Base-by-base conservation (phyloP, 139 green algal genomes). In the Spirogloea muscicola region DNA sequence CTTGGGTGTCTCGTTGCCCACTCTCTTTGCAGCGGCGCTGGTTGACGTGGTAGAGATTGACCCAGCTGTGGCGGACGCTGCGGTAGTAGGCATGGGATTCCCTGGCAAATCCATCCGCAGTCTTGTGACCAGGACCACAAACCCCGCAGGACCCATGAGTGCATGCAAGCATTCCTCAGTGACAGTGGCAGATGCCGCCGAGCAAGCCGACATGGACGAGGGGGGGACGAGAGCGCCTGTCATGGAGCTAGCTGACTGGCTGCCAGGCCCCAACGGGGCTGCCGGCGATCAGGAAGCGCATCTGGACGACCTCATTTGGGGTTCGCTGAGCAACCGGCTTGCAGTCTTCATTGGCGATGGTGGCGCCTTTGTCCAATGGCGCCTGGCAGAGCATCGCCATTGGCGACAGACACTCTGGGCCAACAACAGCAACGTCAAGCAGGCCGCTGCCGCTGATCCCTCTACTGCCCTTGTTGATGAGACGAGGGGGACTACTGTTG, bases 41-140 rank as follows among this genome's bases (percentile, higher is more conserved):
- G 51, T 89, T 5, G 79, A 88, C 44, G 84, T 80, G 34, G 82
- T 90, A 37, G 85, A 89, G 33, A 67, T 89, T 3, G 85, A 89
- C 27, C 74, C 81, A 18, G 70, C 78, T 0, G 85, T 89, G 5
- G 55, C 89, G 18, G 43, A 59, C 0, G 85, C 85, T 3, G 85
- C 85, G 42, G 59, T 29, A 0, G 16, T 55, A 1, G 81, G 58
- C 27, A 89, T 89, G 85, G 85, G 85, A 21, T 72, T 89, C 29
- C 9, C 49, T 25, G 10, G 49, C 10, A 60, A 18, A 7, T 31
- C 4, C 49, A 62, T 27, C 27, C 18, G 27, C 3, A 29, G 3
- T 13, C n/a, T n/a, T n/a, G n/a, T n/a, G n/a, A n/a, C n/a, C n/a
- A n/a, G n/a, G n/a, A n/a, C n/a, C n/a, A n/a, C n/a, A n/a, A n/a